phyloP scores from a whole-genome alignment of 1,139 yeast genomes.

The Debaryomyces fabryi region DNA sequence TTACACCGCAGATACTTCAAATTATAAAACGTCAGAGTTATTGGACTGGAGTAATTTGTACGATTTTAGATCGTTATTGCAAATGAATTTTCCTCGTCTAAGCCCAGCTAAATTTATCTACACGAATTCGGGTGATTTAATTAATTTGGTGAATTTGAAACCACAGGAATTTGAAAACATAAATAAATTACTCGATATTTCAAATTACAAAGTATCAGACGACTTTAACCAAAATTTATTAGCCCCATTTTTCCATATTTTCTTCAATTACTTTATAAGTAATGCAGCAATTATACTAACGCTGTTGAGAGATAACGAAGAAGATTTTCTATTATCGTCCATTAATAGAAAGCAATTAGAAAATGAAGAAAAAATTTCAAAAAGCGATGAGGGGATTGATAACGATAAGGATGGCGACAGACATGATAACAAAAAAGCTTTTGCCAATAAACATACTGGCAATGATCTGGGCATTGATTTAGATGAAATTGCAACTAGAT shows the following conservation, averaged over 20 bases:
- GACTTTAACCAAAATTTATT: constrained; percentile 34
- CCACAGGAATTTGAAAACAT: constrained; percentile 28
- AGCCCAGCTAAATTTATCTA: constrained; percentile 41
- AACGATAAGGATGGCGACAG: constrained; percentile 13
- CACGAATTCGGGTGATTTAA: constrained; percentile 30
- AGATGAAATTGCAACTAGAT: constrained; percentile 65
- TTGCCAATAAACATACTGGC: neutral
- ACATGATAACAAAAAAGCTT: constrained; percentile 5
- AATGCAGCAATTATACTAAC: constrained; percentile 81
- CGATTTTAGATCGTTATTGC: constrained; percentile 69
- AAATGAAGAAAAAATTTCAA: constrained; percentile 9
- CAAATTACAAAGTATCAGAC: constrained; percentile 23
- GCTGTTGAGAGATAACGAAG: constrained; percentile 82
- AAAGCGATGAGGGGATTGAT: constrained; percentile 2
- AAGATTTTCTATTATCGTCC: constrained; percentile 69
- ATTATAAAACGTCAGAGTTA: constrained; percentile 29
- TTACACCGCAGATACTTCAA: constrained; percentile 67
- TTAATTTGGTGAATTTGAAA: constrained; percentile 21
- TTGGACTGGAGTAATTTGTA: constrained; percentile 52
- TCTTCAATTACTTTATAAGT: constrained; percentile 63
- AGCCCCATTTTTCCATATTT: constrained; percentile 51
- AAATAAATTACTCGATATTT: constrained; percentile 24
- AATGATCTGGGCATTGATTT: constrained; percentile 32
- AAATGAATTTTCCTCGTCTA: constrained; percentile 63
- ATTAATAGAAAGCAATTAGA: constrained; percentile 36